These are phyloP conservation scores for Sanguinoderma infundibulare DNA, from an alignment of 1,284 basidiomycete species.

Conservation along the genomic window DNA sequence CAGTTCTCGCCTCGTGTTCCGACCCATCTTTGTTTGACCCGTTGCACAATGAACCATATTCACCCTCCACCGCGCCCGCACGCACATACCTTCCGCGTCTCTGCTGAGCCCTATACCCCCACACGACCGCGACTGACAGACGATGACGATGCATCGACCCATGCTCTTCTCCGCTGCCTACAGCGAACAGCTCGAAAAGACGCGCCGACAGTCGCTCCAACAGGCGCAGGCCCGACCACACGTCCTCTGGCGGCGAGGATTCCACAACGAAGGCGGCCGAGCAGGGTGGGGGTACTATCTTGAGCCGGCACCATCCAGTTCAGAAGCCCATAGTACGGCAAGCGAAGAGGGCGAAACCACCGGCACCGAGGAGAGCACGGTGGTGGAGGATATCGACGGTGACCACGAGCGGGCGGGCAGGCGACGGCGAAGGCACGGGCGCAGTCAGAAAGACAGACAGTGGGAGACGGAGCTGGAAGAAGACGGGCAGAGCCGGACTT, in stretches of 20 bases:
- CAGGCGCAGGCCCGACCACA: conserved; percentile 9
- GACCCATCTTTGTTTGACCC: conserved; percentile 18
- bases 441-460: not conserved
- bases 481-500: not conserved
- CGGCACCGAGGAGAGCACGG: conserved; percentile 8
- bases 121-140: conserved; percentile 8
- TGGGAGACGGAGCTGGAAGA: not conserved
- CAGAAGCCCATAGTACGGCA: conserved; percentile 6
- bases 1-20: conserved; percentile 22
- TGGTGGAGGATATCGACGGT: conserved; percentile 8
- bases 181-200: conserved; percentile 21
- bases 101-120: conserved; percentile 5
- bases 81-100: conserved; percentile 15
- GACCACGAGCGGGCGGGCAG: conserved; percentile 6
- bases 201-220: conserved; percentile 16
- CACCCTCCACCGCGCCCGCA: conserved; percentile 24
- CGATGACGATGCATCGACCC: conserved; percentile 11
- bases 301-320: conserved; percentile 13
- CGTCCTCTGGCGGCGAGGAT: conserved; percentile 24
- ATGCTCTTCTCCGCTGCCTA: conserved; percentile 26
- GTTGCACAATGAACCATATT: conserved; percentile 21
- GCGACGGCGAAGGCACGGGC: conserved; percentile 8
- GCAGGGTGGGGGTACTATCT: conserved; percentile 25
- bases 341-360: conserved; percentile 3
- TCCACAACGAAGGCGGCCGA: conserved; percentile 16